These are phyloP conservation scores for Solanum hybrid DNA, from an alignment of 305 asterid species.

Conservation along the genomic window DNA sequence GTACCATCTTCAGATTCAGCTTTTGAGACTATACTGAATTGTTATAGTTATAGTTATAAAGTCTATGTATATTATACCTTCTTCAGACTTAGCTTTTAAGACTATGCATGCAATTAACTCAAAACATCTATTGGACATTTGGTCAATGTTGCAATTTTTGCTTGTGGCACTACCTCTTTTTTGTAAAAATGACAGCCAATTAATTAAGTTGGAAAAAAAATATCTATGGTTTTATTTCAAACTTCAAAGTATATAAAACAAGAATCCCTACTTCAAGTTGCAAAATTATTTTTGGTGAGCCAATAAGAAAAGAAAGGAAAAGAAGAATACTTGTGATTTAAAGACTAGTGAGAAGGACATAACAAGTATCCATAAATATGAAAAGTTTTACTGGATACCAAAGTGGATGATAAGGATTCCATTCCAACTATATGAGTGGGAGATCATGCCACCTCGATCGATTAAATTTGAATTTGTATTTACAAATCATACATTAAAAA, in stretches of 20 bases:
- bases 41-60: fast-evolving
- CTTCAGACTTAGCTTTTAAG: fast-evolving
- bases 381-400: slow-evolving; percentile 11
- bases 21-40: background rate
- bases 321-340: slow-evolving; percentile 8
- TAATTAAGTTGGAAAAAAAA: background rate
- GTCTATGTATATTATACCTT: background rate
- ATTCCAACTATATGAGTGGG: background rate
- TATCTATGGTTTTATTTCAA: background rate
- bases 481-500: background rate
- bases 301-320: slow-evolving; percentile 3
- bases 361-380: slow-evolving; percentile 13
- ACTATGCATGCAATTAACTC: background rate
- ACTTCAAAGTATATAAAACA: background rate
- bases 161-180: background rate
- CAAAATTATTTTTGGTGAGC: slow-evolving; percentile 5
- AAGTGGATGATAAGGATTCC: slow-evolving; percentile 46
- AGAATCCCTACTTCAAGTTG: slow-evolving; percentile 24
- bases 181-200: background rate
- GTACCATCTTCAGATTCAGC: background rate
- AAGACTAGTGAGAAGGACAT: slow-evolving; percentile 23
- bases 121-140: background rate
- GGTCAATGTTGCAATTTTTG: background rate
- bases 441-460: background rate
- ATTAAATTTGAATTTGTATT: background rate